A percentile compares a stretch with the other conserved stretches of the same genome.
phyloP scores from a whole-genome alignment of 768 basidiomycete genomes.

The Russula griseocarnosa region DNA sequence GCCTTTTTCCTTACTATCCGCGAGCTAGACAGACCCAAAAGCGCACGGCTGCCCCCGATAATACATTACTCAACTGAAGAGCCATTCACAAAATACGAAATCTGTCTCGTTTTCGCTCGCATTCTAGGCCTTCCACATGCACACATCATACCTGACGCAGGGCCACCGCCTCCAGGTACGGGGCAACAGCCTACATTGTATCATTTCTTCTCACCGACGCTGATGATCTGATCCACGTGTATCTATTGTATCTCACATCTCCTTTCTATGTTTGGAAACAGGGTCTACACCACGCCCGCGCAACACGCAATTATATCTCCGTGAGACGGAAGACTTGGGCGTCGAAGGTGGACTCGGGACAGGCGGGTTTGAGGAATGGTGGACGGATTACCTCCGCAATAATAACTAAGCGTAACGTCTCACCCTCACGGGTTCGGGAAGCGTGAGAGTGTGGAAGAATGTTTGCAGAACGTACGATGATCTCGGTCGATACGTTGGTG shows the following conservation, averaged over 20 bases:
- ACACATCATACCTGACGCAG: slow-evolving; percentile 72
- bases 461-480: background rate
- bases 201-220: background rate
- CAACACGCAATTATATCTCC: slow-evolving; percentile 75
- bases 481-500: background rate
- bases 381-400: slow-evolving; percentile 46
- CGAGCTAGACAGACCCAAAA: slow-evolving; percentile 36
- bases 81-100: slow-evolving; percentile 90
- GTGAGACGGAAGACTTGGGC: slow-evolving; percentile 63
- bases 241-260: background rate
- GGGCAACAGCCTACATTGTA: background rate
- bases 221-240: background rate
- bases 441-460: background rate
- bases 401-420: background rate
- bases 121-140: slow-evolving; percentile 64
- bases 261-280: slow-evolving; percentile 16
- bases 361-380: slow-evolving; percentile 82
- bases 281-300: slow-evolving; percentile 73
- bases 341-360: slow-evolving; percentile 52
- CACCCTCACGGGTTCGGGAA: background rate
- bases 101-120: slow-evolving; percentile 73
- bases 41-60: slow-evolving; percentile 55
- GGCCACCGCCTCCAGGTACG: slow-evolving; percentile 44
- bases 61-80: slow-evolving; percentile 83
- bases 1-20: background rate